Evolutionary conservation across 441 rosid species (phyloP), one percentile per base, ranked within the genome.

Genomic region (Gossypium davidsonii): DNA sequence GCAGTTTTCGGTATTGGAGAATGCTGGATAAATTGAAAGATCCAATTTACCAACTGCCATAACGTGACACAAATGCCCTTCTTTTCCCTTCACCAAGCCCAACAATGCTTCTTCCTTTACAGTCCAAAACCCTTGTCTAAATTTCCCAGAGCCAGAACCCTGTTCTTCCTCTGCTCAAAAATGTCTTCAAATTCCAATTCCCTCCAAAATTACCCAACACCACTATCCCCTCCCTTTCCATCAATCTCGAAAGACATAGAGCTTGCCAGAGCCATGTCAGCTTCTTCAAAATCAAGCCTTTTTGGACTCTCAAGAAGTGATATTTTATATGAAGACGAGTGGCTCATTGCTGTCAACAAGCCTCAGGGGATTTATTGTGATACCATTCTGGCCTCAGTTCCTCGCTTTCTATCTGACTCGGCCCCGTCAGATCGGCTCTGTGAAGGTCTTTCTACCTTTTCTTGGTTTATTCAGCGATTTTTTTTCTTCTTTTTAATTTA

Each of bases 361-460:
- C 97, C 97, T 18, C 80, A 73, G 66, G 97, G 98, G 3, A 66
- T 92, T 68, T 91, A 94, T 82, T 94, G 98, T 70, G 99, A 94
- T 79, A 55, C 81, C 74, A 77, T 91, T 70, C 79, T 94, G 66
- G 87, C 83, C 46, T 84, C 92, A 21, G 85, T 79, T 62, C 89
- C 91, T 65, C 55, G 39, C 73, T 15, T 90, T 70, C 75, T 83
- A 4, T 77, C 76, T 73, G 69, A 74, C 76, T 74, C 75, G 6
- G 73, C 58, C 21, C 72, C 37, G 1, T 65, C 82, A 2, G 59
- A 42, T 57, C 74, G 34, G 72, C 69, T 70, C 65, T 21, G 1
- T 65, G 73, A 72, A 72, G 88, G 91, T 83, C 58, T 25, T 21
- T 28, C 61, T 14, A 6, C 23, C 26, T 49, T 42, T 63, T 44